Evolutionary conservation across 139 green algal genomes (phyloP).

Genomic region (Yamagishiella unicocca): DNA sequence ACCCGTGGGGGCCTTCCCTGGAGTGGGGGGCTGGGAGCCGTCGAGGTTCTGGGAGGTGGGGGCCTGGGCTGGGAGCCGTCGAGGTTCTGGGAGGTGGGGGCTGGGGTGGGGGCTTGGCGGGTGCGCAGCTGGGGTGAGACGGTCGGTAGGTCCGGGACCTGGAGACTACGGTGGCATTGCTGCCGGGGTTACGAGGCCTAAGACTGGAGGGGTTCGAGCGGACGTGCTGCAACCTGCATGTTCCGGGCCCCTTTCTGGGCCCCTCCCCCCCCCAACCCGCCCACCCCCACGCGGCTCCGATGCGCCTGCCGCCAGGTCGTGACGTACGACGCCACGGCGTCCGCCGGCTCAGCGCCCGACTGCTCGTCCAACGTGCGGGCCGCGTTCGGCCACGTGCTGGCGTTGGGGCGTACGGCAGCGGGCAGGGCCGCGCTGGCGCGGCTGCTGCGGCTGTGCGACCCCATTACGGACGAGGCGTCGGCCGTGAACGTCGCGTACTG

Average conservation of each 20-base stretch:
- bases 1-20: constrained; percentile 72
- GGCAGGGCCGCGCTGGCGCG: constrained; percentile 49
- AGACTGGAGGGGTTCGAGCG: too few species aligned
- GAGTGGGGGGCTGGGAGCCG: constrained; percentile 58
- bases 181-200: too few species aligned
- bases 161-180: too few species aligned
- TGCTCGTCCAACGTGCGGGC: constrained; percentile 61
- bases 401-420: neutral
- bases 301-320: constrained; percentile 65
- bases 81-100: constrained; percentile 70
- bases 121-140: too few species aligned
- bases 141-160: too few species aligned
- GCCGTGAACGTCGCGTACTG: constrained; percentile 62
- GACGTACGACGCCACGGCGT: constrained; percentile 60
- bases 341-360: constrained; percentile 54
- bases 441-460: constrained; percentile 60
- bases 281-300: too few species aligned
- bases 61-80: constrained; percentile 59
- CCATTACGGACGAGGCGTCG: neutral
- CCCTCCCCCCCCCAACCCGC: too few species aligned
- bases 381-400: constrained; percentile 54
- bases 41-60: constrained; percentile 74
- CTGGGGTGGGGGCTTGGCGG: too few species aligned
- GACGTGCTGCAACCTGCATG: too few species aligned
- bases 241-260: too few species aligned